Evolutionary conservation across 768 basidiomycete genomes (phyloP).

Genomic region (Lactifluus volemus): DNA sequence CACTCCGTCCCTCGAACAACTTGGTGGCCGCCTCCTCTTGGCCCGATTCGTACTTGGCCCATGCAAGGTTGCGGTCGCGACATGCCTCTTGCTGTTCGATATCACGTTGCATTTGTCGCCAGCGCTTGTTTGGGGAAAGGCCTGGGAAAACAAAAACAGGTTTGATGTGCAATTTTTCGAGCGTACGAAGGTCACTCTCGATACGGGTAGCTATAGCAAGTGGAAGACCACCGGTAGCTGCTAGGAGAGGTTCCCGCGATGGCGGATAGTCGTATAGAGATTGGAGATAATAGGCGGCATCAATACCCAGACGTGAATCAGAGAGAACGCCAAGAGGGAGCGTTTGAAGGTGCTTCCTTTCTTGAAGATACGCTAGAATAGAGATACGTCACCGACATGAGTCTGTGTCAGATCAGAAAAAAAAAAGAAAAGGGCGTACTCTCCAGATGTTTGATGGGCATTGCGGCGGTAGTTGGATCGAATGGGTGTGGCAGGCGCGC

Average conservation of each 20-base stretch:
- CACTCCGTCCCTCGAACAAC: constrained; percentile 69
- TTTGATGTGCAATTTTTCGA: constrained; percentile 90
- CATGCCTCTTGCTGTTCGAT: constrained; percentile 49
- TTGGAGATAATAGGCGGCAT: constrained; percentile 86
- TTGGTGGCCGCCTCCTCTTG: constrained; percentile 84
- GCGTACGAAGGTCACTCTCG: constrained; percentile 81
- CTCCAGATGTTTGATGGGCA: constrained; percentile 82
- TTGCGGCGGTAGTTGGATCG: constrained; percentile 25
- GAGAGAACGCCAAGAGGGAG: constrained; percentile 73
- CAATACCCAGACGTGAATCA: constrained; percentile 93
- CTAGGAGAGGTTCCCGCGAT: constrained; percentile 83
- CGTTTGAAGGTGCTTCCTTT: constrained; percentile 83
- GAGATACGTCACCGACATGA: neutral
- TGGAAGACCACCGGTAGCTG: constrained; percentile 92
- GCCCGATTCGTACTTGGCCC: constrained; percentile 89
- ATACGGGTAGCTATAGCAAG: constrained; percentile 81
- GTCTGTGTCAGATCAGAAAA: neutral
- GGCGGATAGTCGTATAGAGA: constrained; percentile 65
- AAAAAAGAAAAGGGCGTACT: constrained; percentile 37
- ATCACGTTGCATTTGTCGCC: constrained; percentile 52
- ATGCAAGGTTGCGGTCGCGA: constrained; percentile 74
- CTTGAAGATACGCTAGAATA: constrained; percentile 62
- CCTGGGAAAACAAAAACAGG: constrained; percentile 99
- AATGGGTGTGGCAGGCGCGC: constrained; percentile 3
- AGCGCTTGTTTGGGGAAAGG: constrained; percentile 65